phyloP scores from a whole-genome alignment of 2,329 filamentous ascomycete genomes.

The Xylariales sp. region DNA sequence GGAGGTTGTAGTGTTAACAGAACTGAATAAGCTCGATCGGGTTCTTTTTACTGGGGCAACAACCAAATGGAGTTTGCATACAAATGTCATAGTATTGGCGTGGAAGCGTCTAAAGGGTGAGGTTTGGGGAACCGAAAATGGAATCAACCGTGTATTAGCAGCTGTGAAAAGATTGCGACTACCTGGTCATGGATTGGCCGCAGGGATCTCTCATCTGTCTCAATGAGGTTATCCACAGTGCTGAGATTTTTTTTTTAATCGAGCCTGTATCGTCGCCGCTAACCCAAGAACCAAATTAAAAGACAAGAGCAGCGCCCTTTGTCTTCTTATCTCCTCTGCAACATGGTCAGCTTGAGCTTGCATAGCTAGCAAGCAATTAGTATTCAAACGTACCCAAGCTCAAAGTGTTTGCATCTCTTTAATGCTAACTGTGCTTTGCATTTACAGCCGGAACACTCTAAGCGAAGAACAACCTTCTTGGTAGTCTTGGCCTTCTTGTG shows the following conservation, averaged over 20 bases:
- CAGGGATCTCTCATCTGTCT: too few relatives aligned
- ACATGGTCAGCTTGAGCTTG: neutral
- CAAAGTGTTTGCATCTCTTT: conserved; percentile 99
- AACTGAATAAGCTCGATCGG: too few relatives aligned
- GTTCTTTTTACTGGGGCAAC: too few relatives aligned
- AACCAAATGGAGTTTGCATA: too few relatives aligned
- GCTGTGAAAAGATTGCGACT: too few relatives aligned
- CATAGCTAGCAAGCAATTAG: neutral
- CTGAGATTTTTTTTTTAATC: neutral
- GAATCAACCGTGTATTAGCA: too few relatives aligned
- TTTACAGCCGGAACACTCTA: conserved; percentile 99
- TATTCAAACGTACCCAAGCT: conserved; percentile 79
- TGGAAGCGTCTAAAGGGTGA: too few relatives aligned
- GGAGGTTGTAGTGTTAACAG: too few relatives aligned
- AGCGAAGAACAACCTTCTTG: conserved; percentile 99
- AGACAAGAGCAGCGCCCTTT: conserved; percentile 99
- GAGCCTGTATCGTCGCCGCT: neutral
- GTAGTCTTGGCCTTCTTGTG: conserved; percentile 99
- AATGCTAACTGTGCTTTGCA: conserved; percentile 96
- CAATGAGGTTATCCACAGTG: too few relatives aligned
- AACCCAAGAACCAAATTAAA: conserved; percentile 69
- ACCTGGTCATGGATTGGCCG: too few relatives aligned
- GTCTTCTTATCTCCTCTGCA: conserved; percentile 99
- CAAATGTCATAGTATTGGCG: too few relatives aligned
- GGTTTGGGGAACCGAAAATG: too few relatives aligned